These are phyloP conservation scores for Lactarius psammicola DNA, from an alignment of 768 basidiomycete genomes.

Conservation along the genomic window DNA sequence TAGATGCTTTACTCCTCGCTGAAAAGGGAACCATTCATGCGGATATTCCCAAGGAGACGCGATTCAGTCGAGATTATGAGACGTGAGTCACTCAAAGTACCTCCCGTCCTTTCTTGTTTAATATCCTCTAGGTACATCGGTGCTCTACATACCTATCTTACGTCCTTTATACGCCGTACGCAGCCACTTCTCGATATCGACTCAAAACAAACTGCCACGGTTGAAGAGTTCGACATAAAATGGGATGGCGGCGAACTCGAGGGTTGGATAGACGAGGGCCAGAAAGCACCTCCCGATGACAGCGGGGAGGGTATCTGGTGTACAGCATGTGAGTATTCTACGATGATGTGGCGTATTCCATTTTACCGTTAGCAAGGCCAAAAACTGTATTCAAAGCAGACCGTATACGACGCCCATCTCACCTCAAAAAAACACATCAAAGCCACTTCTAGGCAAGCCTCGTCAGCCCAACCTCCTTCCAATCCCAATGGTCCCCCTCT, in stretches of 20 bases:
- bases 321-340: conserved; percentile 68
- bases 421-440: conserved; percentile 96
- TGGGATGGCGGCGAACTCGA: conserved; percentile 79
- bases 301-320: conserved; percentile 88
- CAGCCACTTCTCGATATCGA: conserved; percentile 81
- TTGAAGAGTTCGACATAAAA: conserved; percentile 66
- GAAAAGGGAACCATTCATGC: conserved; percentile 59
- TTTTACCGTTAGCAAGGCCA: conserved; percentile 58
- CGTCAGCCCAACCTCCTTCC: conserved; percentile 43
- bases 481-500: conserved; percentile 59
- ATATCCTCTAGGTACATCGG: conserved; percentile 67
- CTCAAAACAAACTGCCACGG: conserved; percentile 59
- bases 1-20: conserved; percentile 76
- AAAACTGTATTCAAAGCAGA: conserved; percentile 93
- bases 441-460: conserved; percentile 72
- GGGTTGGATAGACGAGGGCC: conserved; percentile 64
- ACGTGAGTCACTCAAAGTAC: conserved; percentile 46
- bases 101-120: conserved; percentile 13
- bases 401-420: conserved; percentile 94
- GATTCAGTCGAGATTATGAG: conserved; percentile 75
- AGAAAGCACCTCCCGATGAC: conserved; percentile 39
- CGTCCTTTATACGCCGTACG: conserved; percentile 82
- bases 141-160: conserved; percentile 75
- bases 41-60: conserved; percentile 67
- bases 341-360: conserved; percentile 12